Conservation (phyloP, 148 eudicot species). For the Amaranthus palmeri region DNA sequence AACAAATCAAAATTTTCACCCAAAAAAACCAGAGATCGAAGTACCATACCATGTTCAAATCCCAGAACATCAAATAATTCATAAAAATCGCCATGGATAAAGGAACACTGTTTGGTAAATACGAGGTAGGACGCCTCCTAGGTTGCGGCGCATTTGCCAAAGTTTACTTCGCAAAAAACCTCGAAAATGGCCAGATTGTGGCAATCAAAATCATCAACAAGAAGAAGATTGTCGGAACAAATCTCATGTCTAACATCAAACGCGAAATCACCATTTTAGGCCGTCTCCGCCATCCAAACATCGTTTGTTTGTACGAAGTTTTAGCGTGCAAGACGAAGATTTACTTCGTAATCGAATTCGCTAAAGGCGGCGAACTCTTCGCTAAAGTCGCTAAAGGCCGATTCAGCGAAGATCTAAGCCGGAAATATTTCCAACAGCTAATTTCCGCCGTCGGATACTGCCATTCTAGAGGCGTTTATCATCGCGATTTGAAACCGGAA, state of each 20-base stretch:
- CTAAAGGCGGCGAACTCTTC: slow-evolving; percentile 73
- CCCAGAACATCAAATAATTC: not conserved
- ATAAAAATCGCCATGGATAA: not conserved
- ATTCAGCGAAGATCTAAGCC: slow-evolving; percentile 54
- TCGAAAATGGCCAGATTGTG: slow-evolving; percentile 52
- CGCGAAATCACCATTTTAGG: slow-evolving; percentile 67
- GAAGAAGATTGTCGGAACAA: slow-evolving; percentile 29
- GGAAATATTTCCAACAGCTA: slow-evolving; percentile 57
- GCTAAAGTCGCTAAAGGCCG: slow-evolving; percentile 66
- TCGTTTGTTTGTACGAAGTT: slow-evolving; percentile 59
- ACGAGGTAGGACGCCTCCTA: slow-evolving; percentile 57
- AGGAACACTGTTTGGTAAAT: slow-evolving; percentile 43
- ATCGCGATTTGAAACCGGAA: slow-evolving; percentile 75
- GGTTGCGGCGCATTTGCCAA: slow-evolving; percentile 78
- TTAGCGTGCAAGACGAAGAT: slow-evolving; percentile 58
- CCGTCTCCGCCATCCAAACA: slow-evolving; percentile 48
- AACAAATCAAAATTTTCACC: too few species aligned
- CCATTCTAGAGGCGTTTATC: slow-evolving; percentile 65
- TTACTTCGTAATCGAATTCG: slow-evolving; percentile 63
- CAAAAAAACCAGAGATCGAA: slow-evolving; percentile 1
- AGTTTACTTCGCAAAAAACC: slow-evolving; percentile 58
- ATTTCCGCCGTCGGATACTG: slow-evolving; percentile 68
- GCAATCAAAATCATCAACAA: slow-evolving; percentile 60
- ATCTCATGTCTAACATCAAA: slow-evolving; percentile 39
- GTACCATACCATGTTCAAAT: not conserved